These are phyloP conservation scores for Biancaea sappan DNA, from an alignment of 306 rosid species.

Conservation along the genomic window DNA sequence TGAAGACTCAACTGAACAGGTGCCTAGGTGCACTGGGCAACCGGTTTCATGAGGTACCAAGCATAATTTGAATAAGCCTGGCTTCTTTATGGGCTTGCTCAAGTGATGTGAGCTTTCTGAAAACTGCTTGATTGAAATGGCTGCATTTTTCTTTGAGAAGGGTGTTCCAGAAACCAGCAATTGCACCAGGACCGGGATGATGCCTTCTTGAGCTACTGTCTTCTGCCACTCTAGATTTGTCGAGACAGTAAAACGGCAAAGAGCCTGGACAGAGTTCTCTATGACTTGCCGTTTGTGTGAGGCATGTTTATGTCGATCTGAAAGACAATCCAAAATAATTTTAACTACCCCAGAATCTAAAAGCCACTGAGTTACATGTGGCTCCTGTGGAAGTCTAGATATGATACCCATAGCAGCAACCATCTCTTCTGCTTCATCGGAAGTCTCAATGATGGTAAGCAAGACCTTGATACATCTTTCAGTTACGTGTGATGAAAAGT, in stretches of 20 bases:
- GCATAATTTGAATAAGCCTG: constrained; percentile 41
- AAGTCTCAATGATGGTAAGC: constrained; percentile 44
- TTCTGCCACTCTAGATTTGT: constrained; percentile 62
- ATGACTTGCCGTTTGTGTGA: constrained; percentile 39
- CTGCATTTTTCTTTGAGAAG: constrained; percentile 50
- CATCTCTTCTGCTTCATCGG: constrained; percentile 51
- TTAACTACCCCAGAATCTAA: constrained; percentile 51
- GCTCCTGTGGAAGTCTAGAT: constrained; percentile 50
- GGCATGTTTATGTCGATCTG: constrained; percentile 42
- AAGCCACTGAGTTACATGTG: constrained; percentile 50
- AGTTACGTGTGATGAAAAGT: constrained; percentile 51
- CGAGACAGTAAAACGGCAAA: constrained; percentile 58
- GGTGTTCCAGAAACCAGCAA: constrained; percentile 60
- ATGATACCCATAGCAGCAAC: constrained; percentile 58
- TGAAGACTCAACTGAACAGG: constrained; percentile 56
- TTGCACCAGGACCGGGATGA: constrained; percentile 56
- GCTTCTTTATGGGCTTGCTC: constrained; percentile 56
- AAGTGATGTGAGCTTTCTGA: constrained; percentile 59
- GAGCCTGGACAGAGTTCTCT: constrained; percentile 61
- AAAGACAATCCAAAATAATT: constrained; percentile 45
- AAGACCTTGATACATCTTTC: constrained; percentile 50
- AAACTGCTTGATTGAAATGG: constrained; percentile 62
- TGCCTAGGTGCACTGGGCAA: constrained; percentile 60
- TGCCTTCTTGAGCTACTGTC: constrained; percentile 64
- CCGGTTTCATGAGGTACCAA: constrained; percentile 38